Evolutionary conservation across 345 rosid species (phyloP).

Genomic region (Acer saccharum): DNA sequence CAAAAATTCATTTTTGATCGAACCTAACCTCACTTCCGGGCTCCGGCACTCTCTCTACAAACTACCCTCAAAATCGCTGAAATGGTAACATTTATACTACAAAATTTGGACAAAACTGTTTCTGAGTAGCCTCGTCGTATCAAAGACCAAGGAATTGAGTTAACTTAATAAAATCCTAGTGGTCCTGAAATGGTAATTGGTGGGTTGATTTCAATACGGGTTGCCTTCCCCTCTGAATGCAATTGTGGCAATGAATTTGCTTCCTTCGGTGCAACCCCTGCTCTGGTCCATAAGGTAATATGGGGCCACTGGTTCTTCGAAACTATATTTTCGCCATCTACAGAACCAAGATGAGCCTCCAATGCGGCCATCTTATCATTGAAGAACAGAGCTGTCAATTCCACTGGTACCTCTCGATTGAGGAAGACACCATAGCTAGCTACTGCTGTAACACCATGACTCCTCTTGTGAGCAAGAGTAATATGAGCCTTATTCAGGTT

Average conservation of each 20-base stretch:
- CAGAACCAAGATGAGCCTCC: slow-evolving; percentile 64
- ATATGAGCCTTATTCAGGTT: slow-evolving; percentile 64
- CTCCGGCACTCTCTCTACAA: too few relatives aligned
- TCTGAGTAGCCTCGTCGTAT: not conserved
- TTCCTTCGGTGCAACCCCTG: slow-evolving; percentile 69
- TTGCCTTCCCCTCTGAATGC: slow-evolving; percentile 70
- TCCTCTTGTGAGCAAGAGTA: slow-evolving; percentile 92
- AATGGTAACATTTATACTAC: not conserved
- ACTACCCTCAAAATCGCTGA: slow-evolving; percentile 32
- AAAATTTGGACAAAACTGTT: not conserved
- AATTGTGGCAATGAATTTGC: slow-evolving; percentile 72
- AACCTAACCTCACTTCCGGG: not conserved
- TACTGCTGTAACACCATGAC: slow-evolving; percentile 83
- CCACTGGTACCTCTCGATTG: slow-evolving; percentile 61
- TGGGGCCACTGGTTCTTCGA: slow-evolving; percentile 91
- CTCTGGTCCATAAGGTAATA: slow-evolving; percentile 82
- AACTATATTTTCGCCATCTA: slow-evolving; percentile 60
- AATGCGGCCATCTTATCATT: slow-evolving; percentile 77
- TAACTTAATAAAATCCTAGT: slow-evolving; percentile 59
- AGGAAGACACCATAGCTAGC: slow-evolving; percentile 64
- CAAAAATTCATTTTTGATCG: not conserved
- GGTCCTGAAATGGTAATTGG: slow-evolving; percentile 64
- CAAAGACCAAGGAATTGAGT: not conserved
- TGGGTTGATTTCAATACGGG: slow-evolving; percentile 63
- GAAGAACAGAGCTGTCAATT: slow-evolving; percentile 68